These are phyloP conservation scores for Komagataella ulmi DNA, from an alignment of 805 yeast genomes.

Conservation along the genomic window DNA sequence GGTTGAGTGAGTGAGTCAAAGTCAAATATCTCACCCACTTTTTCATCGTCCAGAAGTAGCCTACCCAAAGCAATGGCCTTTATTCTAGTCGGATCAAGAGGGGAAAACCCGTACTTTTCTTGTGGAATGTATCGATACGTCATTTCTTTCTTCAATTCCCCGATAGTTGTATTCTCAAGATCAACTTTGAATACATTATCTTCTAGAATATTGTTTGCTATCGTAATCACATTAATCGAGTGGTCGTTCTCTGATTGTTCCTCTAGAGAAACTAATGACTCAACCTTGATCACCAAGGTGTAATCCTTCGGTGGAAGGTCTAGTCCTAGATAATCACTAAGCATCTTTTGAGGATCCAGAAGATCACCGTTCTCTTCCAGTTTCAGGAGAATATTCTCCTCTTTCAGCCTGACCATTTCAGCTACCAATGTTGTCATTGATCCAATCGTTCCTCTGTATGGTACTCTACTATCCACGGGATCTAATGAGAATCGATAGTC, in stretches of 20 bases:
- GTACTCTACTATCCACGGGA: not conserved
- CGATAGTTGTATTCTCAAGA: not conserved
- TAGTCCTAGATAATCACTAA: not conserved
- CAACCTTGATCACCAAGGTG: not conserved
- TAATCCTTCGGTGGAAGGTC: not conserved
- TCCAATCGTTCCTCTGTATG: not conserved
- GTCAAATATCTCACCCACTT: not conserved
- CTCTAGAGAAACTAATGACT: not conserved
- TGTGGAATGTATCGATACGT: not conserved
- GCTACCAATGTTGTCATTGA: not conserved
- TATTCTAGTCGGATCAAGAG: not conserved
- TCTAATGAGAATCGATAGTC: not conserved
- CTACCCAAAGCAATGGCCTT: not conserved
- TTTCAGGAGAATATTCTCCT: not conserved
- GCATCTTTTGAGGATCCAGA: not conserved
- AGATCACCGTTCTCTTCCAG: not conserved
- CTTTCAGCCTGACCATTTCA: not conserved
- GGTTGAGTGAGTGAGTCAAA: not conserved
- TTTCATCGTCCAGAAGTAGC: not conserved
- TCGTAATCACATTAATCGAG: not conserved
- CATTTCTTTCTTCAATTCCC: not conserved
- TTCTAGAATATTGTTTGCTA: not conserved
- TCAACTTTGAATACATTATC: not conserved
- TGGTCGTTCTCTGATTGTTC: not conserved
- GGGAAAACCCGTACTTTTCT: not conserved